Evolutionary conservation across 140 eudicot genomes (phyloP).

Genomic region (Flaveria floridana): DNA sequence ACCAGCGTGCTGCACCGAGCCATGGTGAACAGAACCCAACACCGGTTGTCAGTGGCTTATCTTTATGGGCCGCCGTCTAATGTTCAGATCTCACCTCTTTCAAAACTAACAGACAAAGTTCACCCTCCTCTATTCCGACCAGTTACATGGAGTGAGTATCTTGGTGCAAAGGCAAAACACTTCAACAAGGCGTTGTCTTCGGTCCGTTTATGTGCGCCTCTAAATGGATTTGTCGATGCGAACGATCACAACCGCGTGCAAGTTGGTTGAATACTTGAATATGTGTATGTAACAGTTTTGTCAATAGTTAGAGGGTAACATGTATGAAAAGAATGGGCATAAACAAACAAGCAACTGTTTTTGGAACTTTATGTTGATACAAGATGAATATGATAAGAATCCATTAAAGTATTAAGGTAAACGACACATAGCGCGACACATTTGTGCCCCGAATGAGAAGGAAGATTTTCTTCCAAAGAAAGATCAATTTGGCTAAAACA

Average conservation of each 20-base stretch:
- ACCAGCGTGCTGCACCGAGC: constrained; percentile 58
- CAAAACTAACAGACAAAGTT: constrained; percentile 36
- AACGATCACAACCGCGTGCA: constrained; percentile 36
- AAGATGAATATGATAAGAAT: constrained; percentile 16
- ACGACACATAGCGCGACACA: constrained; percentile 41
- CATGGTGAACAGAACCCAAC: constrained; percentile 47
- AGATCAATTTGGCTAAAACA: constrained; percentile 38
- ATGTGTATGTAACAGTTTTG: background rate
- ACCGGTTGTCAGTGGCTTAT: constrained; percentile 57
- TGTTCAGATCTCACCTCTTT: constrained; percentile 41
- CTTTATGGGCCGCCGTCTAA: constrained; percentile 64
- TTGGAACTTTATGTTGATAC: constrained; percentile 28
- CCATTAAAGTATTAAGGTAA: constrained; percentile 27
- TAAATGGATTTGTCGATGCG: constrained; percentile 27
- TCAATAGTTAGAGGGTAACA: constrained; percentile 15
- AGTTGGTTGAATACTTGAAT: constrained; percentile 34
- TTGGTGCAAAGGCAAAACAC: constrained; percentile 54
- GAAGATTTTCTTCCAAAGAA: constrained; percentile 48
- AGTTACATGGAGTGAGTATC: constrained; percentile 55
- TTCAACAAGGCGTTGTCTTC: constrained; percentile 51
- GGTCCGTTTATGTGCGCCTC: constrained; percentile 38
- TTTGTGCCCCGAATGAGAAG: constrained; percentile 56
- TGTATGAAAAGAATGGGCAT: constrained; percentile 17
- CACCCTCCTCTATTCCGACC: constrained; percentile 49
- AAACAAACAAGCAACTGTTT: constrained; percentile 26